These are phyloP conservation scores for Solanum hybrid DNA, from an alignment of 305 asterid genomes.

Conservation along the genomic window DNA sequence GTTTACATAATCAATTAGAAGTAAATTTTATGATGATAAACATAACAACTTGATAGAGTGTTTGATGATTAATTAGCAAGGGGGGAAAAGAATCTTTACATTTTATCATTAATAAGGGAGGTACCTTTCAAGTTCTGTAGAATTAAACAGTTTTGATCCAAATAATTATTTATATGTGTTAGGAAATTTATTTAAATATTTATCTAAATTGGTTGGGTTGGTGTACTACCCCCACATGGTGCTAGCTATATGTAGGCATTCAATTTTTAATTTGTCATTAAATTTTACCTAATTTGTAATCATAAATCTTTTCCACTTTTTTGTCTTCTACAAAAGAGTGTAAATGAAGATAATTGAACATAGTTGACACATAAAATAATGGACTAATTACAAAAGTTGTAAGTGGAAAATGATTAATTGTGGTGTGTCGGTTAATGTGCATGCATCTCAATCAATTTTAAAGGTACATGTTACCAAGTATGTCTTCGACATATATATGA, in stretches of 20 bases:
- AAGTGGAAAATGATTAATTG: neutral
- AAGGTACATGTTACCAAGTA: neutral
- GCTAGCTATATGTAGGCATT: neutral
- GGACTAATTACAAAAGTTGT: neutral
- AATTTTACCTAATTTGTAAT: neutral
- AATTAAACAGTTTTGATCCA: neutral
- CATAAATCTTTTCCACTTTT: neutral
- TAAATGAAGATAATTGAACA: neutral
- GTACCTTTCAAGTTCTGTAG: neutral
- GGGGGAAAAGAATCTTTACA: neutral
- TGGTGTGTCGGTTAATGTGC: neutral
- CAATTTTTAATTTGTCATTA: neutral
- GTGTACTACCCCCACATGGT: neutral
- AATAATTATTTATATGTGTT: neutral
- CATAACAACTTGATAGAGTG: neutral
- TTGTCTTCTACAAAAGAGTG: neutral
- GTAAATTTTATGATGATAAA: neutral
- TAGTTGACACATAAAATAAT: neutral
- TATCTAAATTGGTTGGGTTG: neutral
- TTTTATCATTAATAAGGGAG: neutral
- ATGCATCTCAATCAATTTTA: neutral
- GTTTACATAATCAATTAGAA: neutral
- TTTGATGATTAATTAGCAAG: neutral
- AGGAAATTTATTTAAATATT: neutral
- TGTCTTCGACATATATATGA: accelerated